Conservation (phyloP, 306 rosid genomes). For the Corylus avellana region DNA sequence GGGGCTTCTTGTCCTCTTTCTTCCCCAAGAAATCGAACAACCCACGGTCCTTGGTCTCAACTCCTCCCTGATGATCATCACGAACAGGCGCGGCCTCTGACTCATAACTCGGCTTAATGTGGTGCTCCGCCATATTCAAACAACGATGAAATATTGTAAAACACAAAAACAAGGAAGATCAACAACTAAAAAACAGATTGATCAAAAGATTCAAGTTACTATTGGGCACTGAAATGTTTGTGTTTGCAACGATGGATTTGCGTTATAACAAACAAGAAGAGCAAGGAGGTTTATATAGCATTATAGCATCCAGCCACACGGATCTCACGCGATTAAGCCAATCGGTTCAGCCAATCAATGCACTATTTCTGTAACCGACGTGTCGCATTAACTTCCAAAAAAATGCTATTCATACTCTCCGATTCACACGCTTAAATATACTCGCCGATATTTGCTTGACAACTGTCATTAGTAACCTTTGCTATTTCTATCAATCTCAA, state of each 20-base stretch:
- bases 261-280: not conserved
- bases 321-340: constrained; percentile 28
- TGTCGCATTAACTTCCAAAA: constrained; percentile 5
- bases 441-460: not conserved
- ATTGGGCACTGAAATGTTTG: not conserved
- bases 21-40: constrained; percentile 61
- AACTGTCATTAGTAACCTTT: not conserved
- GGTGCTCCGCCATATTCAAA: constrained; percentile 65
- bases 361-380: constrained; percentile 26
- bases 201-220: not conserved
- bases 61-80: constrained; percentile 18
- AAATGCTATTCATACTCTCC: not conserved
- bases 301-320: constrained; percentile 46
- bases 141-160: not conserved
- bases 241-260: constrained; percentile 16
- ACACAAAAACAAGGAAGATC: not conserved
- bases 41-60: constrained; percentile 70
- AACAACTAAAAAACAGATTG: not conserved
- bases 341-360: constrained; percentile 3
- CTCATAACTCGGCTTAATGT: constrained; percentile 42
- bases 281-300: constrained; percentile 32
- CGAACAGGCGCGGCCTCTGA: constrained; percentile 28
- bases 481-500: too few species aligned
- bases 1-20: constrained; percentile 46
- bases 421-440: not conserved